Base-by-base conservation (phyloP, 2,329 filamentous ascomycete genomes). In the Xylariaceae sp. region DNA sequence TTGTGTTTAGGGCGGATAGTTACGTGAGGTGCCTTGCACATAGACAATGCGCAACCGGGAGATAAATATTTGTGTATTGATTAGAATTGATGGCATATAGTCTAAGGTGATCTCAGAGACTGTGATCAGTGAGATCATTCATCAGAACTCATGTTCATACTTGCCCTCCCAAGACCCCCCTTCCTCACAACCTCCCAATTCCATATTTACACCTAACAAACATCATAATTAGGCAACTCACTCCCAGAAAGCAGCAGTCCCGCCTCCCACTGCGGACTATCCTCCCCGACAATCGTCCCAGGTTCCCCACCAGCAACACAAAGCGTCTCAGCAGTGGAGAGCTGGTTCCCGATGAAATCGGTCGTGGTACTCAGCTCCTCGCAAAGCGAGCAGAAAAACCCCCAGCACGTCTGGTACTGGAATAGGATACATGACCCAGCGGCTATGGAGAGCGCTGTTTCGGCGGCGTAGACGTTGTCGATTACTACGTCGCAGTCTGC, bases 331-430 rank as follows among this genome's bases (percentile, higher is more conserved):
- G 64, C 63, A 2, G 61, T 63, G 50, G 58, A 50, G 22, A 72
- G 63, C 60, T 71, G 64, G 60, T 58, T 65, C 51, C 63, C 68
- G 55, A 71, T 66, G 52, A 71, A 71, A 54, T 59, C 53, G 55
- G 67, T 70, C n/a, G 60, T 60, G 45, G 69, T 71, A 33, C 50
- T 53, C 33, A 71, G 57, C 34, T 62, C 63, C 43, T 60, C 36
- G 61, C 69, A 72, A 18, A 72, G 58, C 34, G 67, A 64, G 60
- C 69, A 72, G 63, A 71, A 72, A 62, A 71, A 71, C 42, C 62
- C 69, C 61, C 65, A 62, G 59, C 69, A 72, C n/a, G 68, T 69
- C 28, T 59, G 36, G 53, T 56, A 69, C n/a, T 62, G 53, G 56
- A 69, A 72, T 31, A 63, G 51, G 16, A 71, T 59, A 58, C 69